Conservation (phyloP, 116 monocot species). For the Zostera marina region DNA sequence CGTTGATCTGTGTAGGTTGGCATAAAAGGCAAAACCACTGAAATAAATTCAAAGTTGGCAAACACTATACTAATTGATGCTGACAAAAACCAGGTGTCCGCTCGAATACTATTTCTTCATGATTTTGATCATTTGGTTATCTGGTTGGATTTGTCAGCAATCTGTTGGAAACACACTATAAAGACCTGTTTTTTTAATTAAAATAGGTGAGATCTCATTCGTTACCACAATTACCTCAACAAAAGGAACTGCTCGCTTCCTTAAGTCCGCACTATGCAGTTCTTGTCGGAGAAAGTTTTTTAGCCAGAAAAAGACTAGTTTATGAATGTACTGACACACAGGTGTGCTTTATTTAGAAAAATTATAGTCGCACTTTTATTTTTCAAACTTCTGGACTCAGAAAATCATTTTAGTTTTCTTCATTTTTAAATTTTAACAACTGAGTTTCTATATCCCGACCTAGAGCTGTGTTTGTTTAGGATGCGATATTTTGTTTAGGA, state of each 20-base stretch:
- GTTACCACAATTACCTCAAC: slow-evolving; percentile 74
- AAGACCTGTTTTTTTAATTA: slow-evolving; percentile 1
- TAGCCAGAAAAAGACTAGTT: slow-evolving; percentile 82
- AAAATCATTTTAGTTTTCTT: neutral
- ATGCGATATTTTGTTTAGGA: neutral
- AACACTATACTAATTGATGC: slow-evolving; percentile 75
- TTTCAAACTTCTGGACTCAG: neutral
- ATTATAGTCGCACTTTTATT: neutral
- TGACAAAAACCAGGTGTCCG: slow-evolving; percentile 78
- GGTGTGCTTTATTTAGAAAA: slow-evolving; percentile 21
- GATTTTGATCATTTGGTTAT: neutral
- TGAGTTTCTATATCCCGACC: neutral
- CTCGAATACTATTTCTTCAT: neutral
- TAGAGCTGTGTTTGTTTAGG: neutral
- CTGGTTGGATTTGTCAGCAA: neutral
- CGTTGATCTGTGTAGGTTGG: slow-evolving; percentile 48
- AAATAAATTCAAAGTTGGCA: slow-evolving; percentile 57
- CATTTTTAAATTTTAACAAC: neutral
- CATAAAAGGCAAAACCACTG: slow-evolving; percentile 58
- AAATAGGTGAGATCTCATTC: slow-evolving; percentile 64
- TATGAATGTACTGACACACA: slow-evolving; percentile 96
- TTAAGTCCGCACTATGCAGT: slow-evolving; percentile 75
- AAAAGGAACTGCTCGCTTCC: slow-evolving; percentile 62
- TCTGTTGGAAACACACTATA: neutral
- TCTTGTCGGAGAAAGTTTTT: slow-evolving; percentile 85